Evolutionary conservation across 202 grass and related monocot genomes (phyloP).

Genomic region (Elaeis oleifera): DNA sequence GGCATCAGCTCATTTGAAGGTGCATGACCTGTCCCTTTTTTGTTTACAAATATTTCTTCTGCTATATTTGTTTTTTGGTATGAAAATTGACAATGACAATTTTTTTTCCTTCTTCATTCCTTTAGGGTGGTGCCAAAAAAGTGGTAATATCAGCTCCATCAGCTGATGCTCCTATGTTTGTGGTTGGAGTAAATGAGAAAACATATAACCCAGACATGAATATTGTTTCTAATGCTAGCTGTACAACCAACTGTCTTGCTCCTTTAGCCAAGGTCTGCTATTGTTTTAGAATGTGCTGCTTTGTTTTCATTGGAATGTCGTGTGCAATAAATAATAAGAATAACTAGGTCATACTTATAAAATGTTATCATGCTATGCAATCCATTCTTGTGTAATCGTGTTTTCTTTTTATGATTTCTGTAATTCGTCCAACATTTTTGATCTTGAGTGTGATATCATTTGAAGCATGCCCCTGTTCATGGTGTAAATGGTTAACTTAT

Average conservation of each 20-base stretch:
- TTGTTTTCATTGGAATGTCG: too few species aligned
- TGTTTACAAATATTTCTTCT: too few species aligned
- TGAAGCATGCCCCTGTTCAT: background rate
- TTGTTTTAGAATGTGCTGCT: too few species aligned
- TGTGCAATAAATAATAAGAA: too few species aligned
- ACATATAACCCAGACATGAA: constrained; percentile 71
- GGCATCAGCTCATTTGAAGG: constrained; percentile 90
- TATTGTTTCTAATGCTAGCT: constrained; percentile 95
- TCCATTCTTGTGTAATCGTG: too few species aligned
- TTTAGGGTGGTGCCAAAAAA: constrained; percentile 91
- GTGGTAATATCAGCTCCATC: constrained; percentile 97
- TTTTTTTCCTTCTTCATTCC: background rate
- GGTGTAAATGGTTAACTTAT: background rate
- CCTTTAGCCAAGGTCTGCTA: constrained; percentile 78
- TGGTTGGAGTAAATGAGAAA: constrained; percentile 87
- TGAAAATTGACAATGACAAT: too few species aligned
- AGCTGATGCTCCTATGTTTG: constrained; percentile 96
- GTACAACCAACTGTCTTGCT: constrained; percentile 97
- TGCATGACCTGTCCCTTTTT: constrained; percentile 4
- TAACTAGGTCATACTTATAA: too few species aligned
- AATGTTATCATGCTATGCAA: too few species aligned
- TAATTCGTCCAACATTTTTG: too few species aligned
- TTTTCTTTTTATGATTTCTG: too few species aligned
- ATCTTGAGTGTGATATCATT: too few species aligned
- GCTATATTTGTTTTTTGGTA: too few species aligned